These are phyloP conservation scores for Yarrowia osloensis DNA, from an alignment of 805 yeast genomes.

Conservation along the genomic window DNA sequence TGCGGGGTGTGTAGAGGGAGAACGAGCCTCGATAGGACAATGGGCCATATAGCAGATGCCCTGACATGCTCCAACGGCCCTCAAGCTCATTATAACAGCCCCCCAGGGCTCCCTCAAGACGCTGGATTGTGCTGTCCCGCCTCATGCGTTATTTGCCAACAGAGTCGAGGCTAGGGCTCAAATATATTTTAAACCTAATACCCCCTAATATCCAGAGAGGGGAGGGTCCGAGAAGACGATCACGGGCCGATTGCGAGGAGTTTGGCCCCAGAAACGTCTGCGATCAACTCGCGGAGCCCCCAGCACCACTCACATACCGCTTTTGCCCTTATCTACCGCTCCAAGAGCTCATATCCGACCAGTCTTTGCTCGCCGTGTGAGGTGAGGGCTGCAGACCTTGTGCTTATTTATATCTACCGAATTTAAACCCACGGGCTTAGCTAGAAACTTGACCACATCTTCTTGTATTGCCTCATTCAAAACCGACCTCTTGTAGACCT, in stretches of 20 bases:
- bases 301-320: not conserved
- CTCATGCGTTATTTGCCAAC: conserved; percentile 31
- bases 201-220: conserved; percentile 27
- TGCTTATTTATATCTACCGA: conserved; percentile 30
- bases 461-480: conserved; percentile 23
- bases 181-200: conserved; percentile 29
- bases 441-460: conserved; percentile 25
- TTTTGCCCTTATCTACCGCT: not conserved
- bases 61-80: too few relatives aligned
- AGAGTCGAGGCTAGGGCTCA: conserved; percentile 30
- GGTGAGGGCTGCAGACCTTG: conserved; percentile 30
- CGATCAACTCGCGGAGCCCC: not conserved
- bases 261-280: not conserved
- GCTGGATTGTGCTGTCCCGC: not conserved
- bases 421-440: conserved; percentile 30
- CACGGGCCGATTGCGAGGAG: not conserved
- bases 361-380: not conserved
- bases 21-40: too few relatives aligned
- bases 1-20: too few relatives aligned
- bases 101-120: too few relatives aligned
- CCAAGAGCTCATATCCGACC: not conserved
- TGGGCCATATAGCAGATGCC: too few relatives aligned
- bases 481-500: conserved; percentile 15
- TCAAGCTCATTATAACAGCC: too few relatives aligned
- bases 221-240: not conserved